Evolutionary conservation across 345 rosid species (phyloP), one percentile per base, ranked within the genome.

Genomic region (Aquilaria sinensis): DNA sequence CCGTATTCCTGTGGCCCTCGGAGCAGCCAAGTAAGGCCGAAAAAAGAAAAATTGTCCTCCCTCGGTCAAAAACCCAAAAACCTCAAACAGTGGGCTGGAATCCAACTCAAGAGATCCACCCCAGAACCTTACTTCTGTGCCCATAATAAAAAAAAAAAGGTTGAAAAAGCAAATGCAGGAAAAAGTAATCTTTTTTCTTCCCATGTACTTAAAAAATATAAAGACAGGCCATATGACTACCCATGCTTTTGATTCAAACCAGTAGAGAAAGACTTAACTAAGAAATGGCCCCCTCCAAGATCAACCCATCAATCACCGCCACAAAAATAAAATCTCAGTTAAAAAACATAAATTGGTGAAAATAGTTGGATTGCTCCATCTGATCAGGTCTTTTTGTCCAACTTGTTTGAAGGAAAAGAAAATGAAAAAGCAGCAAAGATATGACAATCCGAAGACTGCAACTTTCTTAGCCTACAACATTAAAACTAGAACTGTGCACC

Each of bases 151-250:
- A 46, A 59, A 56, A 67, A 37, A 1, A 33, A 56, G 13, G 9
- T 34, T 63, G 29, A 54, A 3, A 37, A 3, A 3, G 43, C 7
- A 3, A 7, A 37, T 37, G 43, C 54, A 30, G 14, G 41, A 31
- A 23, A 47, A 58, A 16, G 30, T 48, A 23, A 30, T 30, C 3
- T 10, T 54, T 32, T 37, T 41, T 69, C 47, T 14, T 47, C 32
- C 23, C n/a, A 1, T 34, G 43, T 37, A 37, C 8, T 5, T 37
- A 47, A 29, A 12, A 37, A 46, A 14, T 12, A 31, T 41, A 37
- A 57, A 69, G 73, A 72, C 81, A 80, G 57, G 64, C 75, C 81
- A 72, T 67, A 74, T 74, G 75, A 77, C 53, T 33, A 45, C 74
- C 84, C 84, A 77, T 74, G 70, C 78, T 59, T 60, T 65, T 55